phyloP scores from a whole-genome alignment of 768 basidiomycete species.

The Leccinum broughii region DNA sequence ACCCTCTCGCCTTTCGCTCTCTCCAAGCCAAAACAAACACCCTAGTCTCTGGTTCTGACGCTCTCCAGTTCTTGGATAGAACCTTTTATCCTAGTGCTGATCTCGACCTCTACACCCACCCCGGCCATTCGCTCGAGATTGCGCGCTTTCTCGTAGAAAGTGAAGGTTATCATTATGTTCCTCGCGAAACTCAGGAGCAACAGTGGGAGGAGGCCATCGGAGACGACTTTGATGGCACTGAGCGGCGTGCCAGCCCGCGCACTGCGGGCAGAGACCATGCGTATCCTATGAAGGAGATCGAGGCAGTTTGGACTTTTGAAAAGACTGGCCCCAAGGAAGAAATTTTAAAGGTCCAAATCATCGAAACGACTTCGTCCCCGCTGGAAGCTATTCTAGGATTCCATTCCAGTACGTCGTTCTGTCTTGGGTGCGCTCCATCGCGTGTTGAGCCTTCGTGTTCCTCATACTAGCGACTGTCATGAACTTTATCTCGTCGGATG shows the following conservation, averaged over 20 bases:
- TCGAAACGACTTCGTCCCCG: slow-evolving; percentile 28
- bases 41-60: slow-evolving; percentile 54
- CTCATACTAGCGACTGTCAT: slow-evolving; percentile 12
- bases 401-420: slow-evolving; percentile 43
- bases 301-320: slow-evolving; percentile 28
- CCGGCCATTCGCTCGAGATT: slow-evolving; percentile 32
- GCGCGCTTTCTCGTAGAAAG: slow-evolving; percentile 34
- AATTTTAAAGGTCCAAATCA: slow-evolving; percentile 41
- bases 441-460: slow-evolving; percentile 15
- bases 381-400: slow-evolving; percentile 41
- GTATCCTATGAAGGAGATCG: slow-evolving; percentile 9
- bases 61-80: slow-evolving; percentile 53
- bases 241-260: not conserved
- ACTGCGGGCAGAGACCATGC: accelerated
- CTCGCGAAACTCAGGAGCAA: slow-evolving; percentile 20
- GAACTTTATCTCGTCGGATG: slow-evolving; percentile 43
- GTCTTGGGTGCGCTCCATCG: not conserved
- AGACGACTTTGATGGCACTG: slow-evolving; percentile 21
- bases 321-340: not conserved
- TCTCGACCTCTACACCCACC: slow-evolving; percentile 50
- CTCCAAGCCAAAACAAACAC: slow-evolving; percentile 45
- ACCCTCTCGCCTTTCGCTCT: slow-evolving; percentile 41
- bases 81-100: slow-evolving; percentile 46
- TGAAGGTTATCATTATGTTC: slow-evolving; percentile 34
- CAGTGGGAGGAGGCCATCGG: slow-evolving; percentile 15